These are phyloP conservation scores for Myrica gale DNA, from an alignment of 306 rosid species.

Conservation along the genomic window DNA sequence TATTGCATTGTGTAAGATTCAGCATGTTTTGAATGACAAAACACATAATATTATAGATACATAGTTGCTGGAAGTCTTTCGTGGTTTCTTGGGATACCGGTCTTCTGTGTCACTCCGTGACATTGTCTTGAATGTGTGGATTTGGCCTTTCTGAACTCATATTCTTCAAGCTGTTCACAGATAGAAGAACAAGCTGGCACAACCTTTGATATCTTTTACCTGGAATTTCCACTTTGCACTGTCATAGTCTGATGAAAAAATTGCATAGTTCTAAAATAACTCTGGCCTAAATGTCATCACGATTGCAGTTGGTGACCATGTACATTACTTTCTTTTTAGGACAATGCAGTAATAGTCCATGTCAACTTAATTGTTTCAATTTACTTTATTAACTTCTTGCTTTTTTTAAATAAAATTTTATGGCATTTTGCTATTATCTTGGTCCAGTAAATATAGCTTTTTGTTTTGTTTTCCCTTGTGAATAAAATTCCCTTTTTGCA, in stretches of 20 bases:
- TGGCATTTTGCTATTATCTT: not conserved
- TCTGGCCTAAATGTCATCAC: not conserved
- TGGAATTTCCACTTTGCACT: not conserved
- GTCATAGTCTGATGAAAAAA: not conserved
- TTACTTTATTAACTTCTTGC: not conserved
- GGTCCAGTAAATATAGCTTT: not conserved
- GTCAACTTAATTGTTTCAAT: not conserved
- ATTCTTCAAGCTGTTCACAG: not conserved
- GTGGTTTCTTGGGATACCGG: not conserved
- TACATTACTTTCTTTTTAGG: not conserved
- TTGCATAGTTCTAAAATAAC: not conserved
- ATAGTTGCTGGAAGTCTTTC: not conserved
- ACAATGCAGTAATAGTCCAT: not conserved
- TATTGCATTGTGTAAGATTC: no score
- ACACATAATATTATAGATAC: no score
- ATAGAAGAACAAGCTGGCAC: not conserved
- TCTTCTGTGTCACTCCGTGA: not conserved
- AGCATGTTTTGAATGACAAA: no score
- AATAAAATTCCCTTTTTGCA: conserved; percentile 39
- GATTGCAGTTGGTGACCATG: not conserved
- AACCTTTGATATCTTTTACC: not conserved
- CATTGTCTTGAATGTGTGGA: not conserved
- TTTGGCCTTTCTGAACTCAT: not conserved
- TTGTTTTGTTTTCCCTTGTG: not conserved
- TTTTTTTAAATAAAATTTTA: not conserved